Percentiles rank a stretch among this genome's conserved stretches.
Evolutionary conservation across 139 green algal genomes (phyloP).

Genomic region (Edaphochlamys debaryana): DNA sequence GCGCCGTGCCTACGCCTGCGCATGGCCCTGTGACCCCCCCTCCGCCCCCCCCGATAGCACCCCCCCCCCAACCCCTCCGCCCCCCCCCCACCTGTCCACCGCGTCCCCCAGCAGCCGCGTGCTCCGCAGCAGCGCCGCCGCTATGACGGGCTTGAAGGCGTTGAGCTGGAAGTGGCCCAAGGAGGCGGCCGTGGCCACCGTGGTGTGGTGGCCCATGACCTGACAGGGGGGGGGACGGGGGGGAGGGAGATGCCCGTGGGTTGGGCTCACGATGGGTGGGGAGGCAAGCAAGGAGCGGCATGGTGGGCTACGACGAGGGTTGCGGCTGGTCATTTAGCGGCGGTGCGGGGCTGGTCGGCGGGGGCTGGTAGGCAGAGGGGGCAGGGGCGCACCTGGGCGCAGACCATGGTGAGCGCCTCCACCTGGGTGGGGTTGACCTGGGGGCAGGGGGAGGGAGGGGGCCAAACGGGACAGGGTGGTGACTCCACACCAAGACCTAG

Average conservation of each 20-base stretch:
- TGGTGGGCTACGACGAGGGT: too few species aligned
- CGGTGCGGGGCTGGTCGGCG: too few species aligned
- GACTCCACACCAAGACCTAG: too few species aligned
- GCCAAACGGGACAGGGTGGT: not conserved
- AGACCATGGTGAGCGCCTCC: constrained; percentile 96
- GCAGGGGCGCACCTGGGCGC: constrained; percentile 75
- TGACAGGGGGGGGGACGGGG: constrained; percentile 24
- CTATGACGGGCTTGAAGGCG: constrained; percentile 94
- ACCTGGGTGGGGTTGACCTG: constrained; percentile 98
- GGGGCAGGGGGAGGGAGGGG: not conserved
- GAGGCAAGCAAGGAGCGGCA: not conserved
- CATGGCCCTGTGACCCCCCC: too few species aligned
- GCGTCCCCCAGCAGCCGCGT: constrained; percentile 85
- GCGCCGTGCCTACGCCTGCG: too few species aligned
- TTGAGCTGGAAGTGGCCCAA: constrained; percentile 97
- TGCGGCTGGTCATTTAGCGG: too few species aligned
- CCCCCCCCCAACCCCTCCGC: too few species aligned
- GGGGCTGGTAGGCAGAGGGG: too few species aligned
- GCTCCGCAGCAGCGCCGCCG: constrained; percentile 42
- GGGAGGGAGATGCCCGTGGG: not conserved
- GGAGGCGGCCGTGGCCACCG: constrained; percentile 79
- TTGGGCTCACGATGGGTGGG: too few species aligned
- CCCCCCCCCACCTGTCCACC: too few species aligned
- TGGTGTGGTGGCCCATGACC: constrained; percentile 95
- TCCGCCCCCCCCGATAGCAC: too few species aligned